These are phyloP conservation scores for Bretziella fagacearum DNA, from an alignment of 2,329 filamentous ascomycete genomes.

Conservation along the genomic window DNA sequence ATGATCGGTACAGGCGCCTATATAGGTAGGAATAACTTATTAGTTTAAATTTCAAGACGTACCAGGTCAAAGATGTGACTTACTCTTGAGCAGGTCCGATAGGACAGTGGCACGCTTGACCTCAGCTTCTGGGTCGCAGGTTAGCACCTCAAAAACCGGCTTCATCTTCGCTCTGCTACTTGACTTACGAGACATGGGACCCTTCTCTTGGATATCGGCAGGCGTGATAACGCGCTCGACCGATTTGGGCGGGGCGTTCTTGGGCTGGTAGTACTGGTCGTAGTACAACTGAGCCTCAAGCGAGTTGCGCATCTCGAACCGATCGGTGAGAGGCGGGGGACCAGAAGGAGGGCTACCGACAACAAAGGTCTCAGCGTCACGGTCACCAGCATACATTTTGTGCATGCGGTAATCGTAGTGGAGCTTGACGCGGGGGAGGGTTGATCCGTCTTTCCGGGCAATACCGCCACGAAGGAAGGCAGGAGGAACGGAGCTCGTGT, in stretches of 20 bases:
- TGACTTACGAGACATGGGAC: not conserved
- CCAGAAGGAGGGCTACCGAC: slow-evolving; percentile 10
- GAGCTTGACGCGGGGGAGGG: slow-evolving; percentile 3
- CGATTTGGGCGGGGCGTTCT: not conserved
- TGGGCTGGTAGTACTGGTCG: slow-evolving; percentile 9
- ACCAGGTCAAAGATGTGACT: not conserved
- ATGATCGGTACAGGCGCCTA: slow-evolving; percentile 12
- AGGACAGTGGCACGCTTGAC: slow-evolving; percentile 2
- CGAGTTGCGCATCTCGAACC: slow-evolving; percentile 10
- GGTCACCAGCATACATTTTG: slow-evolving; percentile 11
- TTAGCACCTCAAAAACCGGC: not conserved
- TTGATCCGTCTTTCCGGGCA: not conserved
- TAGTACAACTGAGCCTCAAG: slow-evolving; percentile 11
- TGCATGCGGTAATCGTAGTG: slow-evolving; percentile 9
- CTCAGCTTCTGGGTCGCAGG: not conserved
- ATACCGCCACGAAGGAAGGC: not conserved
- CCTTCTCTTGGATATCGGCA: not conserved
- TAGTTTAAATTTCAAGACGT: not conserved
- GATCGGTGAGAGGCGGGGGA: slow-evolving; percentile 5
- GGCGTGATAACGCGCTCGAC: slow-evolving; percentile 1
- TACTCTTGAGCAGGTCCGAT: slow-evolving; percentile 8
- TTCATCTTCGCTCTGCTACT: not conserved
- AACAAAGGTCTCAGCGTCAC: slow-evolving; percentile 11
- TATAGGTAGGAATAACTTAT: not conserved
- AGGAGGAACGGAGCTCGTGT: not conserved